phyloP scores from a whole-genome alignment of 78 protist genomes.

The Cavenderia fasciculata region DNA sequence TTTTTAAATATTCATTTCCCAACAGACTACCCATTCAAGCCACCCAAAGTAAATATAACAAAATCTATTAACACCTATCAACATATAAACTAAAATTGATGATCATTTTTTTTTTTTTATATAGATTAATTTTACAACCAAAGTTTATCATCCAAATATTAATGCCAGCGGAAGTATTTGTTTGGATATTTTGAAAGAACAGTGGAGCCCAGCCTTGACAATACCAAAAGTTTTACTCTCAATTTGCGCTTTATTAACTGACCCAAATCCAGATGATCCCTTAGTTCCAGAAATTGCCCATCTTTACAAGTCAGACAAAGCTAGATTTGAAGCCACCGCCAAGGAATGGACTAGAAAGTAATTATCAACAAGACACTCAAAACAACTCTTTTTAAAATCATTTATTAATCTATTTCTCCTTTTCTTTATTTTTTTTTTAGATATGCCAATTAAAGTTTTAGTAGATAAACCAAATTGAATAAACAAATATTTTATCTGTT shows the following conservation, averaged over 20 bases:
- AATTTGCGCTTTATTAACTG: conserved; percentile 92
- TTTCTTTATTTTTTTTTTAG: too few species aligned
- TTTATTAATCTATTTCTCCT: neutral
- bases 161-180: conserved; percentile 97
- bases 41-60: conserved; percentile 90
- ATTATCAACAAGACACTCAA: neutral
- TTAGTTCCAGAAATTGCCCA: conserved; percentile 95
- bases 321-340: conserved; percentile 83
- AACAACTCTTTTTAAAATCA: neutral
- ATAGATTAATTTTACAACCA: conserved; percentile 91
- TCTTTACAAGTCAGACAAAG: conserved; percentile 85
- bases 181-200: conserved; percentile 96
- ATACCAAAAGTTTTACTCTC: conserved; percentile 92
- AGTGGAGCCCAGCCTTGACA: conserved; percentile 98
- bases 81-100: neutral
- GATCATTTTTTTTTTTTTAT: neutral
- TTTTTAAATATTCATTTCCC: conserved; percentile 94
- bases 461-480: neutral
- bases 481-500: neutral
- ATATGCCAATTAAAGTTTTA: too few species aligned
- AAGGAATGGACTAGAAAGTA: conserved; percentile 91
- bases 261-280: conserved; percentile 98
- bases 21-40: conserved; percentile 98
- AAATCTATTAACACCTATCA: neutral
- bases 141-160: conserved; percentile 98